phyloP scores from a whole-genome alignment of 2,329 filamentous ascomycete genomes.

The Verticillium nonalfalfae region DNA sequence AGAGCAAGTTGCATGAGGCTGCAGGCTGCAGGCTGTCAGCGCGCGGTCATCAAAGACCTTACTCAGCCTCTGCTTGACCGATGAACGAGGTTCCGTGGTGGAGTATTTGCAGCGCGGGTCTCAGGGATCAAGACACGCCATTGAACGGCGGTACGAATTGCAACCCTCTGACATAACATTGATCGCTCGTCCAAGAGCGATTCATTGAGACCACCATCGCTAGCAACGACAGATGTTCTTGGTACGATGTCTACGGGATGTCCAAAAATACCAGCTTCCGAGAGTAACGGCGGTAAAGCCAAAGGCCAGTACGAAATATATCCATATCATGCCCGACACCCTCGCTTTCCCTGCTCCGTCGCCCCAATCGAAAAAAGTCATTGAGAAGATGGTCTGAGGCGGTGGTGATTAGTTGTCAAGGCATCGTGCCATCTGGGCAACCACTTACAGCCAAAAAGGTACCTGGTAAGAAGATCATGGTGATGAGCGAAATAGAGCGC shows the following conservation, averaged over 20 bases:
- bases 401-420: neutral
- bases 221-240: neutral
- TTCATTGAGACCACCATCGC: neutral
- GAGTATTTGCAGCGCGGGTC: too few relatives aligned
- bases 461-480: constrained; percentile 23
- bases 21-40: neutral
- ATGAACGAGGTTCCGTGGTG: too few relatives aligned
- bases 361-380: constrained; percentile 18
- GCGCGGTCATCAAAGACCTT: neutral
- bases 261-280: neutral
- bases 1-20: too few relatives aligned
- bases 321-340: constrained; percentile 15
- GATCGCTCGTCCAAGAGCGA: neutral
- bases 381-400: constrained; percentile 17
- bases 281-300: neutral
- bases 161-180: too few relatives aligned
- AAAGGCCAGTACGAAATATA: constrained; percentile 1
- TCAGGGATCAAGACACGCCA: too few relatives aligned
- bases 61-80: neutral
- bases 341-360: neutral
- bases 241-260: neutral
- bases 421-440: neutral
- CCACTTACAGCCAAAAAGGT: constrained; percentile 20
- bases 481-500: constrained; percentile 20
- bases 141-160: too few relatives aligned